Evolutionary conservation across 2,329 filamentous ascomycete species (phyloP).

Genomic region (Colletotrichum lindemuthianum): DNA sequence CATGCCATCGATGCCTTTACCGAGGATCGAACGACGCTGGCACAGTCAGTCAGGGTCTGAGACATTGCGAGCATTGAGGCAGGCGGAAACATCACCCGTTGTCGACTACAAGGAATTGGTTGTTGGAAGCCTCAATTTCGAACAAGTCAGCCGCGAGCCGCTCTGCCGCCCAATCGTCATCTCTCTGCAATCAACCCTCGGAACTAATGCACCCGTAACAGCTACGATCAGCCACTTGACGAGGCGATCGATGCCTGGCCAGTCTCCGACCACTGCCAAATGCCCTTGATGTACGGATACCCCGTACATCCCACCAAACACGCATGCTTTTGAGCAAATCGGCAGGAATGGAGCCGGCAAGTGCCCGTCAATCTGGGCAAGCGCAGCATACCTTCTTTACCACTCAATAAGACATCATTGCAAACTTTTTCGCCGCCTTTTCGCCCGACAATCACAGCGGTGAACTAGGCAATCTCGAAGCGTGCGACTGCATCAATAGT

Average conservation of each 20-base stretch:
- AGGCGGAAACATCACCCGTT: neutral
- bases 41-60: constrained; percentile 8
- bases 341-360: constrained; percentile 7
- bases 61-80: constrained; percentile 1
- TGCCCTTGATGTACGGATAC: too few species aligned
- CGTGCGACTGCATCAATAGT: constrained; percentile 16
- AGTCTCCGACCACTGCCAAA: too few species aligned
- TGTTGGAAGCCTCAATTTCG: constrained; percentile 17
- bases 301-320: too few species aligned
- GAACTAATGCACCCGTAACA: neutral
- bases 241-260: neutral
- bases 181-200: neutral
- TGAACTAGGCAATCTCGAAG: constrained; percentile 6
- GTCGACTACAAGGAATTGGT: constrained; percentile 13
- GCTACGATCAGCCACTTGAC: neutral
- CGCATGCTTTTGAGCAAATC: neutral
- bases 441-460: constrained; percentile 1
- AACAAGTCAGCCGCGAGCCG: neutral
- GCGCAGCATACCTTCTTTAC: constrained; percentile 15
- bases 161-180: constrained; percentile 6
- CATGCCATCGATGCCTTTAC: constrained; percentile 11
- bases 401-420: constrained; percentile 11
- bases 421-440: constrained; percentile 17
- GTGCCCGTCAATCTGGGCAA: neutral
- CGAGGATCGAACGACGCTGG: neutral